phyloP scores from a whole-genome alignment of 192 early-diverging fungal genomes.

The Radiomyces spectabilis region DNA sequence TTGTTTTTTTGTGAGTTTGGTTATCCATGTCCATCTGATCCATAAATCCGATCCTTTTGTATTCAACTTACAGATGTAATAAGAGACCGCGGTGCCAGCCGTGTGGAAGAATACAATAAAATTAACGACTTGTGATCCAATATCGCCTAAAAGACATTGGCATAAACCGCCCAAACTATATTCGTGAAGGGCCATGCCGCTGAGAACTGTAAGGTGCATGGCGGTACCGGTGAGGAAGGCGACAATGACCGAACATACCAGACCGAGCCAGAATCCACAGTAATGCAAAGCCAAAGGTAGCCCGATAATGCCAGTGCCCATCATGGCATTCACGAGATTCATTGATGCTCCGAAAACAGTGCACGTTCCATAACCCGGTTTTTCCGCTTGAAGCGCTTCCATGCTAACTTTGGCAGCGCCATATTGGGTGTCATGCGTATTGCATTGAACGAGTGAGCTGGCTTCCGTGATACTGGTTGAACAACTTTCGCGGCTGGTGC shows the following conservation, averaged over 20 bases:
- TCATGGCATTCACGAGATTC: slow-evolving; percentile 61
- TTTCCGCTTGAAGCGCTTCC: slow-evolving; percentile 4
- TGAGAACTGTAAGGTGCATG: slow-evolving; percentile 45
- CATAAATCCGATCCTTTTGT: neutral
- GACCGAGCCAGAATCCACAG: slow-evolving; percentile 55
- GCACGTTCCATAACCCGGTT: slow-evolving; percentile 21
- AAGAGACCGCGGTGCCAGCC: slow-evolving; percentile 8
- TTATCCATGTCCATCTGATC: no score
- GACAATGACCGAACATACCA: slow-evolving; percentile 35
- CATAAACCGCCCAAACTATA: slow-evolving; percentile 45
- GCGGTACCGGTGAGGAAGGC: slow-evolving; percentile 42
- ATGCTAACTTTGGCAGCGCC: no score
- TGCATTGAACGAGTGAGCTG: no score
- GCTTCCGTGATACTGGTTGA: no score
- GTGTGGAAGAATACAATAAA: slow-evolving; percentile 52
- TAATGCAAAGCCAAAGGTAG: slow-evolving; percentile 54
- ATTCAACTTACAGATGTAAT: slow-evolving; percentile 11
- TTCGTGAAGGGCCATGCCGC: slow-evolving; percentile 38
- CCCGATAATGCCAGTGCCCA: slow-evolving; percentile 61
- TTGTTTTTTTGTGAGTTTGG: neutral
- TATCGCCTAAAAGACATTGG: slow-evolving; percentile 34
- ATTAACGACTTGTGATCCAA: slow-evolving; percentile 41
- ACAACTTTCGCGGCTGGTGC: no score
- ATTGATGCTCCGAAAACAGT: slow-evolving; percentile 27
- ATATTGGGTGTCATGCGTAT: no score